Evolutionary conservation across 495 filamentous ascomycete species (phyloP), one percentile per base, ranked within the genome.

Genomic region (Massariosphaeria phaeospora): DNA sequence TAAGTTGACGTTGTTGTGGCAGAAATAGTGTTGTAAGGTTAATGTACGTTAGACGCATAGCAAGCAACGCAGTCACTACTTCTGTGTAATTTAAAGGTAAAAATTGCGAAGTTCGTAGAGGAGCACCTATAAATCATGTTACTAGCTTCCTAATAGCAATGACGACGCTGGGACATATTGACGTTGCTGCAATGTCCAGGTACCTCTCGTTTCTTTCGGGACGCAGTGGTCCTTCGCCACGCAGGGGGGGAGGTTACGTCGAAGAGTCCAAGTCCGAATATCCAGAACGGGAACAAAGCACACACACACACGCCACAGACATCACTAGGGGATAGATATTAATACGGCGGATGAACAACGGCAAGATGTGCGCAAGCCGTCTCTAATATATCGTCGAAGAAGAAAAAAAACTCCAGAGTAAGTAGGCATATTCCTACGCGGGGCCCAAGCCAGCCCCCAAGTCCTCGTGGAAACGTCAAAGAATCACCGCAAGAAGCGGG

Each of bases 141-240:
- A n/a, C 7, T 33, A 33, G 30, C n/a, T 33, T 33, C 7, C n/a
- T 33, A 8, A 33, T n/a, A 33, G n/a, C 8, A 8, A 33, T 33
- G n/a, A 33, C 8, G n/a, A n/a, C 30, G 30, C n/a, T 33, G 8
- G 30, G 8, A 45, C 15, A 17, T 9, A 23, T 45, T 45, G 23
- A 45, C 4, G 42, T 45, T 23, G 25, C 42, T 45, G 42, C 15
- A 25, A 23, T 13, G n/a, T 45, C 21, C 17, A 45, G 26, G 42
- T 45, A 45, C 15, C 42, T 45, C 4, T 45, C 42, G 42, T 20
- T 45, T 45, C 15, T 15, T 45, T 45, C 42, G 42, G 42, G 42
- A 45, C 23, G 26, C 21, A 26, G 42, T 15, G n/a, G 42, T 45
- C 42, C 23, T 45, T 45, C 42, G 42, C 42, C 23, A 45, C 42